A percentile compares a stretch with the other conserved stretches of the same genome.
Evolutionary conservation across 805 yeast species (phyloP).

Genomic region (Blastobotrys robertii): DNA sequence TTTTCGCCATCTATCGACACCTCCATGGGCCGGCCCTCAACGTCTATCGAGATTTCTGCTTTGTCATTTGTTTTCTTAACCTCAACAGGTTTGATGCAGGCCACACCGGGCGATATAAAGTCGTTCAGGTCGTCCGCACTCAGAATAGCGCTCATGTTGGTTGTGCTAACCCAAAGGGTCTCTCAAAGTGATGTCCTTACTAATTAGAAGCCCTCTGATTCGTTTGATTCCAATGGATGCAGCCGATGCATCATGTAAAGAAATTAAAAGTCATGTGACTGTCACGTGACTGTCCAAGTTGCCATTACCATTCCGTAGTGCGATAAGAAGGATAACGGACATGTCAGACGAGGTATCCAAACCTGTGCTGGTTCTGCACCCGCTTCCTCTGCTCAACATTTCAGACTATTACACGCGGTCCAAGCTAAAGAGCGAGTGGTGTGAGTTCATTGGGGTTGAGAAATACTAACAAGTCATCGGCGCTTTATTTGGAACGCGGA

Average conservation of each 20-base stretch:
- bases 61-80: conserved; percentile 26
- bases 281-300: too few species aligned
- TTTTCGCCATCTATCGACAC: conserved; percentile 11
- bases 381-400: conserved; percentile 27
- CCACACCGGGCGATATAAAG: conserved; percentile 88
- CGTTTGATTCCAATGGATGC: too few species aligned
- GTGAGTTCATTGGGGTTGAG: conserved; percentile 11
- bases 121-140: conserved; percentile 90
- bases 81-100: conserved; percentile 83
- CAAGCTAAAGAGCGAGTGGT: conserved; percentile 6
- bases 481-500: conserved; percentile 25
- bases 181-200: too few species aligned
- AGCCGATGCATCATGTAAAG: neutral
- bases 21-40: conserved; percentile 29
- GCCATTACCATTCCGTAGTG: too few species aligned
- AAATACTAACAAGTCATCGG: conserved; percentile 22
- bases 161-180: neutral
- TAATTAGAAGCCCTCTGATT: too few species aligned
- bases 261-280: neutral
- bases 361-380: conserved; percentile 20
- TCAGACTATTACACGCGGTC: conserved; percentile 27
- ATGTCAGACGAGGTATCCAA: conserved; percentile 4
- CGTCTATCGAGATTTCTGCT: conserved; percentile 54
- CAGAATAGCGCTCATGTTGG: conserved; percentile 69
- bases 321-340: neutral